A percentile compares a stretch with the other conserved stretches of the same genome.
phyloP scores from a whole-genome alignment of 208 protist species.

The Spongospora subterranea region DNA sequence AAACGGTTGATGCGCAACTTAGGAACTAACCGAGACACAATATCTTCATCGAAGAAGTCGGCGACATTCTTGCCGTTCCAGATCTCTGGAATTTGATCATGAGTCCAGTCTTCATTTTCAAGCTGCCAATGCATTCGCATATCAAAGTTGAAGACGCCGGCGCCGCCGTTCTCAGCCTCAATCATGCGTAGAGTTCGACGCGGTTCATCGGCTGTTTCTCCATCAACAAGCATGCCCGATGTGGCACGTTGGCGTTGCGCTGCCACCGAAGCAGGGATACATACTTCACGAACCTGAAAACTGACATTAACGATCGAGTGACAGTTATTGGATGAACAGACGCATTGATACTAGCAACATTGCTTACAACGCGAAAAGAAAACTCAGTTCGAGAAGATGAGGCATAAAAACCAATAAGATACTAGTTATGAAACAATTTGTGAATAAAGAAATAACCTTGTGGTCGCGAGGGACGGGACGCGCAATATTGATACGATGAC shows the following conservation, averaged over 20 bases:
- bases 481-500: constrained; percentile 17
- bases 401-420: neutral
- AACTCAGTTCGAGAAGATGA: neutral
- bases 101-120: constrained; percentile 88
- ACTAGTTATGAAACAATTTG: constrained; percentile 48
- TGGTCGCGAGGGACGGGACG: constrained; percentile 6
- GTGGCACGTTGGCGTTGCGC: neutral
- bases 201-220: neutral
- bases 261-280: constrained; percentile 61
- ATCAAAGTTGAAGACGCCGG: constrained; percentile 83
- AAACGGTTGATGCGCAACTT: no score
- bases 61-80: constrained; percentile 99
- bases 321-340: neutral
- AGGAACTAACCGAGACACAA: constrained; percentile 73
- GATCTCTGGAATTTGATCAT: constrained; percentile 98
- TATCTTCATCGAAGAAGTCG: constrained; percentile 99
- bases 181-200: neutral
- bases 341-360: neutral
- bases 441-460: constrained; percentile 63
- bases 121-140: constrained; percentile 63
- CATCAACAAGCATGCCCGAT: neutral
- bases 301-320: neutral
- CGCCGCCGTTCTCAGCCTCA: constrained; percentile 83
- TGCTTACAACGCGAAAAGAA: constrained; percentile 27
- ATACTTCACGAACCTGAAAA: neutral